Conservation (phyloP, 176 grass and related monocot genomes). For the Lolium rigidum region DNA sequence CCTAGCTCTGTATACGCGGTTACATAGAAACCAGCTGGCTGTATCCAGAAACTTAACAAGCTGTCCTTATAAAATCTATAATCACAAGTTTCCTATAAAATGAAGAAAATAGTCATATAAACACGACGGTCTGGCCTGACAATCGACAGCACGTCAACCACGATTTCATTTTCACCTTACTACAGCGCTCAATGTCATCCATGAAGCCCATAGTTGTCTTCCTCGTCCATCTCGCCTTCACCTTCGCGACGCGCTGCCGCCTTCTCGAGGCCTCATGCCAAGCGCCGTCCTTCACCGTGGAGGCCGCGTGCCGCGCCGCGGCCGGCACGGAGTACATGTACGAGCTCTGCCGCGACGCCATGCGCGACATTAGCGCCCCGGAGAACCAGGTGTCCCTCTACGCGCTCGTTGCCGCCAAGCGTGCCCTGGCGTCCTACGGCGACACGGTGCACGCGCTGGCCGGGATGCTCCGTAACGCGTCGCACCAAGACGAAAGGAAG, state of each 20-base stretch:
- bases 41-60: background rate
- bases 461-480: background rate
- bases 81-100: background rate
- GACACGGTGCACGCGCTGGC: background rate
- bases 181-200: background rate
- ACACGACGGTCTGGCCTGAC: background rate
- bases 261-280: background rate
- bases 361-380: background rate
- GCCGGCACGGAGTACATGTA: background rate
- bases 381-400: constrained; percentile 1
- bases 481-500: background rate
- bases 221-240: background rate
- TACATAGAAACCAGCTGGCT: background rate
- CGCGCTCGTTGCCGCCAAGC: constrained; percentile 20
- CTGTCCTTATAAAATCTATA: background rate
- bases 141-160: background rate
- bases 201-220: background rate
- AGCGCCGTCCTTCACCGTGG: background rate
- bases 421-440: background rate
- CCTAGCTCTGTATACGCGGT: background rate
- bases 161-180: background rate
- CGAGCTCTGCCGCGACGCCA: constrained; percentile 22
- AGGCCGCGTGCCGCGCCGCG: background rate
- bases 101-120: background rate
- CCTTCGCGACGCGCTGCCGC: background rate